Evolutionary conservation across 768 basidiomycete species (phyloP).

Genomic region (Cytidiella melzeri): DNA sequence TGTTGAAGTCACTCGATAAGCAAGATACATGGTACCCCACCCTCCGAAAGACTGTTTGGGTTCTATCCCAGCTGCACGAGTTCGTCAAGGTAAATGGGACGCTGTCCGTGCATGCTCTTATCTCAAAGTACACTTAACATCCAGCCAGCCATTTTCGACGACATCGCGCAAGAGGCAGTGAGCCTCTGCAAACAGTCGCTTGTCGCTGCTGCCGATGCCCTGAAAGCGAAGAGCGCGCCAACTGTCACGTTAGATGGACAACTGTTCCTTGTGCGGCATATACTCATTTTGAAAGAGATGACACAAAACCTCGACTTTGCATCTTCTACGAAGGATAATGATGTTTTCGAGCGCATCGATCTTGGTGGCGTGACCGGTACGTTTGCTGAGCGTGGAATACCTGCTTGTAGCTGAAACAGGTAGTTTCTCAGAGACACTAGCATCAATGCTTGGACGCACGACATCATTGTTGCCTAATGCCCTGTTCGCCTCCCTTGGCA

Average conservation of each 20-base stretch:
- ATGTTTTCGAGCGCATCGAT: conserved; percentile 32
- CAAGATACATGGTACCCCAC: conserved; percentile 93
- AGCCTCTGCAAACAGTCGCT: conserved; percentile 78
- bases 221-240: conserved; percentile 45
- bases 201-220: conserved; percentile 58
- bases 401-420: conserved; percentile 5
- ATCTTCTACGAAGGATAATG: conserved; percentile 31
- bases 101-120: background rate
- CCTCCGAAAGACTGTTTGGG: conserved; percentile 83
- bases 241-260: conserved; percentile 57
- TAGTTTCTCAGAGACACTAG: conserved; percentile 40
- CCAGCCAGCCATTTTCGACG: conserved; percentile 92
- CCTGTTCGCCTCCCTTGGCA: conserved; percentile 64
- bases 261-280: conserved; percentile 85
- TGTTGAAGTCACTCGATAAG: conserved; percentile 61
- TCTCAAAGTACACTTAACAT: background rate
- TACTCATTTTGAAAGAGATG: conserved; percentile 90
- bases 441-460: conserved; percentile 54
- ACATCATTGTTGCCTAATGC: conserved; percentile 57
- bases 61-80: conserved; percentile 81
- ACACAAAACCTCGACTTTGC: conserved; percentile 66
- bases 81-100: conserved; percentile 76
- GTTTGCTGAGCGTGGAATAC: conserved; percentile 9
- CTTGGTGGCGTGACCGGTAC: conserved; percentile 56
- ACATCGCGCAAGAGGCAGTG: conserved; percentile 92